Percentiles rank a stretch among this genome's conserved stretches.
Evolutionary conservation across 495 filamentous ascomycete species (phyloP).

Genomic region (Letharia lupina): DNA sequence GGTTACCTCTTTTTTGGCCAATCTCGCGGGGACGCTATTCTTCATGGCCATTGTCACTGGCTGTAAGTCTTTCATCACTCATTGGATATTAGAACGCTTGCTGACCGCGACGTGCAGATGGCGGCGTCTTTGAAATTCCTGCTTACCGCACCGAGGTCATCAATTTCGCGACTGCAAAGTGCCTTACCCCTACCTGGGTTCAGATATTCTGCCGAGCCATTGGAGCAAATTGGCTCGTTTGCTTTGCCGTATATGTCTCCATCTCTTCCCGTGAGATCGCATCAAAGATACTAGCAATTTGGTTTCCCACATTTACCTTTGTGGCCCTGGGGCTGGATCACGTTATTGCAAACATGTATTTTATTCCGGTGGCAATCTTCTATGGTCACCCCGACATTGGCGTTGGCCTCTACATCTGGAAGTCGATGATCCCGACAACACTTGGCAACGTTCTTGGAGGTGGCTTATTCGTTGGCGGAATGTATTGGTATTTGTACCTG

Average conservation of each 20-base stretch:
- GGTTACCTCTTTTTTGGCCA: slow-evolving; percentile 52
- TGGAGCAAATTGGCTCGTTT: slow-evolving; percentile 58
- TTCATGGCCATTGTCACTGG: slow-evolving; percentile 51
- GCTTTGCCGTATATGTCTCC: slow-evolving; percentile 50
- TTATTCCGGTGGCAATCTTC: slow-evolving; percentile 51
- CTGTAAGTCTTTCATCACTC: slow-evolving; percentile 20
- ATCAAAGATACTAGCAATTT: slow-evolving; percentile 54
- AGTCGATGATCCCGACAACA: slow-evolving; percentile 51
- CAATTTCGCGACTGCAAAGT: slow-evolving; percentile 46
- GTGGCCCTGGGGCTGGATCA: slow-evolving; percentile 52
- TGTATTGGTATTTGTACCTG: slow-evolving; percentile 22
- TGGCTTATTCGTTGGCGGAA: slow-evolving; percentile 33
- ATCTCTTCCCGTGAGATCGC: slow-evolving; percentile 46
- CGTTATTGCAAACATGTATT: slow-evolving; percentile 59
- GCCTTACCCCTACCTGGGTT: slow-evolving; percentile 48
- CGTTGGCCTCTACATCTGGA: slow-evolving; percentile 54
- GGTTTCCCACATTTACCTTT: slow-evolving; percentile 55
- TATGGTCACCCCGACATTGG: slow-evolving; percentile 41
- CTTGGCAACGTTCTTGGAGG: slow-evolving; percentile 54
- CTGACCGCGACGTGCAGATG: slow-evolving; percentile 32
- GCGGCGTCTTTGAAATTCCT: slow-evolving; percentile 46
- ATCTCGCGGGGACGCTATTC: slow-evolving; percentile 52
- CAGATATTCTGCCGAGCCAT: slow-evolving; percentile 54
- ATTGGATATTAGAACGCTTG: not conserved
- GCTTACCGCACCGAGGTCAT: slow-evolving; percentile 44